Evolutionary conservation across 2,329 filamentous ascomycete species (phyloP).

Genomic region (Elsinoe perseae): DNA sequence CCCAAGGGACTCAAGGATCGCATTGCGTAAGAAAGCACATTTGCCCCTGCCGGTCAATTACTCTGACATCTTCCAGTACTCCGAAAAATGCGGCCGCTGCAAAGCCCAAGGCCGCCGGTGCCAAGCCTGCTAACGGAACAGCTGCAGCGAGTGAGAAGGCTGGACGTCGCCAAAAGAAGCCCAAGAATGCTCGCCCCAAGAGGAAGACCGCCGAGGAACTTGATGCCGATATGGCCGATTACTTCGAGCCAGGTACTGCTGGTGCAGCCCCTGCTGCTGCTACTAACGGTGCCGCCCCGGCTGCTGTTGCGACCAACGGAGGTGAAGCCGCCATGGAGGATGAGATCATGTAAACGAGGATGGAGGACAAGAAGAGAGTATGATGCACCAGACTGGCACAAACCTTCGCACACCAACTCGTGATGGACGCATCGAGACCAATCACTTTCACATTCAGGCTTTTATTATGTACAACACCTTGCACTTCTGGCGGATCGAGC

Average conservation of each 20-base stretch:
- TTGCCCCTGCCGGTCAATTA: too few relatives aligned
- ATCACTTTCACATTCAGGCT: neutral
- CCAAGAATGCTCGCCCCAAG: conserved; percentile 57
- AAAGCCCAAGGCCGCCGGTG: conserved; percentile 72
- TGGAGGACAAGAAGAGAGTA: neutral
- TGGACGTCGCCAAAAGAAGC: conserved; percentile 49
- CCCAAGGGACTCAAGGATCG: conserved; percentile 78
- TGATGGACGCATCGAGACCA: neutral
- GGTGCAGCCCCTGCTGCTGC: conserved; percentile 38
- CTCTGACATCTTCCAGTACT: neutral
- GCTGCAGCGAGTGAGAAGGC: conserved; percentile 43
- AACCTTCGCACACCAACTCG: neutral
- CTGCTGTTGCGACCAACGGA: conserved; percentile 41
- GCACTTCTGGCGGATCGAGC: neutral
- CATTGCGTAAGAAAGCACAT: conserved; percentile 68
- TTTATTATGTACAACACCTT: conserved; percentile 15
- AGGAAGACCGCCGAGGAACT: conserved; percentile 90
- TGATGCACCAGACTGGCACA: conserved; percentile 4
- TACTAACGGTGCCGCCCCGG: conserved; percentile 36
- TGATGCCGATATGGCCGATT: conserved; percentile 95
- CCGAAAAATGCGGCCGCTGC: conserved; percentile 45
- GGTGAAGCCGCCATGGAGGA: conserved; percentile 48
- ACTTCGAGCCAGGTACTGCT: conserved; percentile 55
- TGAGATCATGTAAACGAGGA: conserved; percentile 43
- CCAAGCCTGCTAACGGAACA: conserved; percentile 32